phyloP scores from a whole-genome alignment of 495 filamentous ascomycete genomes.

The Aspergillus mulundensis region DNA sequence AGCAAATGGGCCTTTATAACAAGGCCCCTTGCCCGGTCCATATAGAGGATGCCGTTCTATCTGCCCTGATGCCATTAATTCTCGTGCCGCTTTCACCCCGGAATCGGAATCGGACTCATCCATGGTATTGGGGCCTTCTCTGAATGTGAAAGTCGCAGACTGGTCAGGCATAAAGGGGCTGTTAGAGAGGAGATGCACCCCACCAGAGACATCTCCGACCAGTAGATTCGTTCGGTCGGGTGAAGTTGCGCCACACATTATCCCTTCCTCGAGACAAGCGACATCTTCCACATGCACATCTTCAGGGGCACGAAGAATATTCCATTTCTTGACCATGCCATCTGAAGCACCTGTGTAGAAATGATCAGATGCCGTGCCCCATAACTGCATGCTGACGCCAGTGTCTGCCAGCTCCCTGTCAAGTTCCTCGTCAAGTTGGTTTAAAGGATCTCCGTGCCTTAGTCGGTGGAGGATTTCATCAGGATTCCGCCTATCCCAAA shows the following conservation, averaged over 20 bases:
- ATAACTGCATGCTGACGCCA: conserved; percentile 75
- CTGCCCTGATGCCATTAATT: conserved; percentile 34
- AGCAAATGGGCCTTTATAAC: conserved; percentile 45
- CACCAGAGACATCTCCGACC: conserved; percentile 71
- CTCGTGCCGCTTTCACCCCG: conserved; percentile 25
- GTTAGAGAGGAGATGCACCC: conserved; percentile 61
- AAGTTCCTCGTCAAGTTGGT: conserved; percentile 52
- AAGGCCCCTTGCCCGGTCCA: conserved; percentile 43
- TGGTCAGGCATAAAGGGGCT: conserved; percentile 27
- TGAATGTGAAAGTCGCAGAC: conserved; percentile 8
- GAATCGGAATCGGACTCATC: conserved; percentile 15
- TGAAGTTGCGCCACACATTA: conserved; percentile 65
- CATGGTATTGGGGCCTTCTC: neutral
- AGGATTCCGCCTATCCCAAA: conserved; percentile 72
- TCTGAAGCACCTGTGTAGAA: conserved; percentile 92
- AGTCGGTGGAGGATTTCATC: conserved; percentile 60
- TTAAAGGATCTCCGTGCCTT: conserved; percentile 63
- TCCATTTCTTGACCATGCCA: conserved; percentile 82
- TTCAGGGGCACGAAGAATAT: conserved; percentile 58
- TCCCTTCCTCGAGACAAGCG: conserved; percentile 43
- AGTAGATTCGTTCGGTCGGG: conserved; percentile 67
- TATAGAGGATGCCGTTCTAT: conserved; percentile 36
- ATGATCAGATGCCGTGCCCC: conserved; percentile 64
- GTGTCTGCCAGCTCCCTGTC: conserved; percentile 67
- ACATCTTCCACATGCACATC: conserved; percentile 61